Base-by-base conservation (phyloP, 352 stramenopile genomes). In the Halophytophthora polymorphica region DNA sequence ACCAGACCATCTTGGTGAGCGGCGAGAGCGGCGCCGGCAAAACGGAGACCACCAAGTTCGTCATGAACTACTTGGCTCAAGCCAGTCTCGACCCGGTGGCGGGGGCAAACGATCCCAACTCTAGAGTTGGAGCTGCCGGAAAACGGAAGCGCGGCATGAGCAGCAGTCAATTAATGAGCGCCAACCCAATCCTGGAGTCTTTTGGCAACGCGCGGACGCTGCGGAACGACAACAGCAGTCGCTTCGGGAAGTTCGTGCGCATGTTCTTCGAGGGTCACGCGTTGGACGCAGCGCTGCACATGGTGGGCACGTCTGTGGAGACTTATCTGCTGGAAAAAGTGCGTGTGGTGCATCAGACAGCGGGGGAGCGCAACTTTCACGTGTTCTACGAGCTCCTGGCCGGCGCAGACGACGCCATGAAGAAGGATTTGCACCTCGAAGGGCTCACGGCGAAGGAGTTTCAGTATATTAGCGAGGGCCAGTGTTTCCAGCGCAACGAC, bases 1-100 rank as follows among this genome's bases (percentile, higher is more conserved):
- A 69, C 37, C 96, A 99, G 74, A 97, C 88, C 12, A 97, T 99
- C 52, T 77, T 99, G 29, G 93, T 99, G 29, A 98, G 89, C 29
- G 96, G 96, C 12, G 96, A 99, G 67, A 95, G 73, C 38, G 95
- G 96, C 15, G 90, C 93, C 13, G 95, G 96, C 17, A 98, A 98
- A 69, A 98, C 95, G 10, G 94, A 98, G 45, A 98, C 93, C 13
- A 98, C 94, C 11, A 99, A 98, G 66, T 86, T 86, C 48, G 66
- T 90, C 19, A 86, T 90, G 77, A 71, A 84, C 42, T 90, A 89
- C 46, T 37, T 90, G 35, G 75, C 74, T 21, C 29, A 64, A 19
- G 61, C 22, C 31, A 64, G 49, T 49, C 56, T 50, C 40, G 39
- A 51, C 1, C 45, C 37, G 14, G 40, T n/a, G 21, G 8, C 33